Evolutionary conservation across 23 red algal species (phyloP), one percentile per base, ranked within the genome.

Genomic region (Gracilaria gracilis): DNA sequence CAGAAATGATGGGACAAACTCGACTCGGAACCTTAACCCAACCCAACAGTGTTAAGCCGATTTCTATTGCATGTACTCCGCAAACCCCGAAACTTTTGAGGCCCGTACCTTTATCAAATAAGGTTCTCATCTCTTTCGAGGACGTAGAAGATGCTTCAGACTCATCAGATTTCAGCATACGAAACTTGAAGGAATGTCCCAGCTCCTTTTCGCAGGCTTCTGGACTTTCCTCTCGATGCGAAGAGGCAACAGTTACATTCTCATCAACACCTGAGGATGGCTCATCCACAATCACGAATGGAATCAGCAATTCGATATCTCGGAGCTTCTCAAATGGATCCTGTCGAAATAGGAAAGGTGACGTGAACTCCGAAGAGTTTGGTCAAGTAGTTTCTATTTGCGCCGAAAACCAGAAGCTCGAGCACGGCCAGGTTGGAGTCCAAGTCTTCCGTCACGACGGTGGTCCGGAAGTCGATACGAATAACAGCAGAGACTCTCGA

Each of bases 81-180:
- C 35, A 75, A 21, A n/a, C 29, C 19, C 69, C 69, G 37, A 75
- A 75, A 25, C 16, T 75, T 40, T 25, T 75, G 9, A 75, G 23
- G 37, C 69, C 69, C 35, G 20, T 75, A 24, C 69, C 69, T 21
- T 3, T 75, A 20, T 0, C 69, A 23, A 75, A 75, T 44, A 75
- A 75, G 35, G 69, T 75, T 21, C n/a, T 75, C 15, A 75, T 75
- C 29, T 75, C 69, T 4, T 75, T 75, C 69, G 69, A 75, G 9
- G 69, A 75, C 4, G 69, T 13, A 1, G 69, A 75, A 19, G 37
- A 24, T 47, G 6, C 23, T 47, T 17, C 37, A 46, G 69, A 40
- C 37, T 40, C 35, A 4, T 4, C 2, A 17, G 39, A 46, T 4
- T 40, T 40, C 19, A 46, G 36, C 44, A 23, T 0, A 33, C 37